Base-by-base conservation (phyloP, 2,329 filamentous ascomycete species). In the Rutstroemia sydowiana region DNA sequence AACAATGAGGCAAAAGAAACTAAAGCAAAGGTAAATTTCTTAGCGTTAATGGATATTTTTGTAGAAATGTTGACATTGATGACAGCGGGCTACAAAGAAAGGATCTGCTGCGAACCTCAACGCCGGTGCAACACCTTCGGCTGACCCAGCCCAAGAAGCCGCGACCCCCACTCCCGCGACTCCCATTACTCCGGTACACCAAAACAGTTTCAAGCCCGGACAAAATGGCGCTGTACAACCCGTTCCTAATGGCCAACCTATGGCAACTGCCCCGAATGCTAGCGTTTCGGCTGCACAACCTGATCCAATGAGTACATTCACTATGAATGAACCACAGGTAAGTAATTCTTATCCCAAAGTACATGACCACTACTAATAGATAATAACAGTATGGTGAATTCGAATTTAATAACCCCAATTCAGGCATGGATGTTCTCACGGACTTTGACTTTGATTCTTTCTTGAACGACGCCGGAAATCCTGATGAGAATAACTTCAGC, bases 1-100 rank as follows among this genome's bases (percentile, higher is more conserved):
- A 87, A 88, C n/a, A n/a, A n/a, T 73, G 81, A 86, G 1, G 87
- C 87, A 65, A 92, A 92, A 78, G 88, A 90, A 73, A 78, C 78
- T 5, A 86, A 84, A 68, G 55, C 61, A 59, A 88, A 88, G 82
- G 85, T 87, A 77, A 71, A 73, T 63, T 61, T 57, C 55, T 58
- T 63, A 61, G 59, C 57, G 59, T 61, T 53, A 59, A 61, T 58
- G 57, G 52, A 59, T 59, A 60, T 63, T 61, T 63, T 66, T 65
- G 60, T 63, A 58, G 61, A 66, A 63, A 65, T 63, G 61, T 62
- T 59, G 57, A 64, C 58, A 58, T 65, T 65, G 58, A 65, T 62
- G 52, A 59, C 57, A 68, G 64, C 65, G 64, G 49, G 53, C 63
- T 57, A 56, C 60, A 56, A 76, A 77, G 73, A 89, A 81, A 76